Conservation (phyloP, 768 basidiomycete species). For the Tylopilus subfusipes region DNA sequence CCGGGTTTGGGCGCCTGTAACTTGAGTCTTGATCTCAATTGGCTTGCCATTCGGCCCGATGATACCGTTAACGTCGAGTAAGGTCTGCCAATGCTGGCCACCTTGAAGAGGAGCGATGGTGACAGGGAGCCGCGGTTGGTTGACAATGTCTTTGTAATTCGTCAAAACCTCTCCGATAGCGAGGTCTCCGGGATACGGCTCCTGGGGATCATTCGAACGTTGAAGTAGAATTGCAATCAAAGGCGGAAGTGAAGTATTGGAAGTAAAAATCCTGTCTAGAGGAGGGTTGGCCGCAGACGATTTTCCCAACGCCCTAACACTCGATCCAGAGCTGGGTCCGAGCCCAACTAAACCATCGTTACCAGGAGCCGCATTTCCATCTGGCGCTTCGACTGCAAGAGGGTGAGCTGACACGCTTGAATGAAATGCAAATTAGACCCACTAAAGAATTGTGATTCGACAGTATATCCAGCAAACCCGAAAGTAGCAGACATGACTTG, state of each 20-base stretch:
- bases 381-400: slow-evolving; percentile 20
- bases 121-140: slow-evolving; percentile 51
- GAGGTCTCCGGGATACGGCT: slow-evolving; percentile 55
- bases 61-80: slow-evolving; percentile 60
- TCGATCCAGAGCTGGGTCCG: slow-evolving; percentile 58
- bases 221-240: slow-evolving; percentile 62
- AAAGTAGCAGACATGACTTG: slow-evolving; percentile 28
- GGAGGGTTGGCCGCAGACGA: slow-evolving; percentile 46
- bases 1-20: slow-evolving; percentile 39
- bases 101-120: slow-evolving; percentile 33
- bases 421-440: not conserved
- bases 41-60: slow-evolving; percentile 57
- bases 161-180: slow-evolving; percentile 58
- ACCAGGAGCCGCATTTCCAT: slow-evolving; percentile 6
- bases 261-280: slow-evolving; percentile 62
- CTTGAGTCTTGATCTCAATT: slow-evolving; percentile 44
- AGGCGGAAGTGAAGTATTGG: slow-evolving; percentile 56
- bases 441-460: slow-evolving; percentile 39
- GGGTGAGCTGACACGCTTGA: slow-evolving; percentile 1
- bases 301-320: slow-evolving; percentile 36
- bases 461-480: slow-evolving; percentile 41
- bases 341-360: slow-evolving; percentile 48
- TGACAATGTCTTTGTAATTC: slow-evolving; percentile 46
- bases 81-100: slow-evolving; percentile 63
- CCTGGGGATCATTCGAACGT: slow-evolving; percentile 51